These are phyloP conservation scores for Jasminum sambac DNA, from an alignment of 257 asterid genomes.

Conservation along the genomic window DNA sequence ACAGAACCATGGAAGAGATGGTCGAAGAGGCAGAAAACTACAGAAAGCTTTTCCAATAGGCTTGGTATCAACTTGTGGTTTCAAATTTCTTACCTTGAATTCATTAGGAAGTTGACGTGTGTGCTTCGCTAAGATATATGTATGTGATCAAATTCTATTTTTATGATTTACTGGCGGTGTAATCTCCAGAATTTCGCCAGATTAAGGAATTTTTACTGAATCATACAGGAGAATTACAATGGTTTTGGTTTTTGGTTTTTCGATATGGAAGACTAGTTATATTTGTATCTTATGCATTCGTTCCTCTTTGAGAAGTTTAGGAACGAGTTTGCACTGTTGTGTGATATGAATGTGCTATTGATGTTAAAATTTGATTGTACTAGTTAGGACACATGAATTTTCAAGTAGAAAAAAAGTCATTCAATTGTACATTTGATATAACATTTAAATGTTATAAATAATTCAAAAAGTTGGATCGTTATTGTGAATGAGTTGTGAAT, in stretches of 20 bases:
- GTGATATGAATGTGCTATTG: too few relatives aligned
- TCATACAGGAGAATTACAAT: neutral
- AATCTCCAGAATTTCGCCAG: neutral
- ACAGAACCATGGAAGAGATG: constrained; percentile 86
- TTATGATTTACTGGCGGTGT: neutral
- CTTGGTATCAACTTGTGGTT: neutral
- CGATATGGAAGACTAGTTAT: neutral
- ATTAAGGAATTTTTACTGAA: neutral
- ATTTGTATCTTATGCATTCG: neutral
- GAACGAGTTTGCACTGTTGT: too few relatives aligned
- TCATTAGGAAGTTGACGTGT: neutral
- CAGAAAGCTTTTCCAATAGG: constrained; percentile 63
- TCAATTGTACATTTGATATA: too few relatives aligned
- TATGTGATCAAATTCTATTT: neutral
- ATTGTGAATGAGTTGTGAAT: too few relatives aligned
- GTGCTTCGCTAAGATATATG: neutral
- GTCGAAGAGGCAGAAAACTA: constrained; percentile 79
- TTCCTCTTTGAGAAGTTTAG: neutral
- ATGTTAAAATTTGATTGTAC: too few relatives aligned
- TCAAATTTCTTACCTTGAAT: constrained; percentile 1
- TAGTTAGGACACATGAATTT: too few relatives aligned
- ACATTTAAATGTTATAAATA: too few relatives aligned
- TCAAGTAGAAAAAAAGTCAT: too few relatives aligned
- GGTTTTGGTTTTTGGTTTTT: neutral
- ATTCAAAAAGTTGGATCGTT: too few relatives aligned